Conservation (phyloP, 2,329 filamentous ascomycete species). For the Cercospora sp. region DNA sequence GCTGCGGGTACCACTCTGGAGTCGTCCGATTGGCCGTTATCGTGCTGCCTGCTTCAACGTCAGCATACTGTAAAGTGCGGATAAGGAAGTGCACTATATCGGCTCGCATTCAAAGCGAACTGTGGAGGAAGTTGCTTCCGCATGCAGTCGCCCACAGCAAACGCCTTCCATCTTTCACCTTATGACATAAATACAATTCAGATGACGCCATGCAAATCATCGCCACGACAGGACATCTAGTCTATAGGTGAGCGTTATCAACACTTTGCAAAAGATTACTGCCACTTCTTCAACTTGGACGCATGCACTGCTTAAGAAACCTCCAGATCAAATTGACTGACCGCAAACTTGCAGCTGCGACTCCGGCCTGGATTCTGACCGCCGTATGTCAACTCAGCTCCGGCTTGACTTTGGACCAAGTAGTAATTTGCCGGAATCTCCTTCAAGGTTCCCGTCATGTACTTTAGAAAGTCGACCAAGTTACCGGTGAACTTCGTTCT, state of each 20-base stretch:
- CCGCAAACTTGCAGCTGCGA: neutral
- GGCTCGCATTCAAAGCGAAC: neutral
- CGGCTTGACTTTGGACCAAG: neutral
- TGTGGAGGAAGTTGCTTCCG: neutral
- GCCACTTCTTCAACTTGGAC: neutral
- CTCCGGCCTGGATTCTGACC: neutral
- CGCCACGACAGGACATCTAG: neutral
- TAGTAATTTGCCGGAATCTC: neutral
- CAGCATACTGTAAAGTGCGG: neutral
- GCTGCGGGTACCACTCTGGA: neutral
- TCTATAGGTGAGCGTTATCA: neutral
- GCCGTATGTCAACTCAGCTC: neutral
- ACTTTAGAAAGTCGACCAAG: neutral
- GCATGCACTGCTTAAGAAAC: neutral
- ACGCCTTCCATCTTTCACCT: neutral
- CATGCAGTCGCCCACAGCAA: neutral
- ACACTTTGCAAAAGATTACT: neutral
- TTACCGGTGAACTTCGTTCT: neutral
- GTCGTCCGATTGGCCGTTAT: neutral
- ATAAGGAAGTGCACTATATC: neutral
- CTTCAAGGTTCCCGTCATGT: neutral
- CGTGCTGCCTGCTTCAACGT: neutral
- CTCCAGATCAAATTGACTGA: neutral
- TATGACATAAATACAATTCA: neutral
- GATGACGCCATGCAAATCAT: neutral